Evolutionary conservation across 306 rosid species (phyloP), one percentile per base, ranked within the genome.

Genomic region (Pyrus pyrifolia): DNA sequence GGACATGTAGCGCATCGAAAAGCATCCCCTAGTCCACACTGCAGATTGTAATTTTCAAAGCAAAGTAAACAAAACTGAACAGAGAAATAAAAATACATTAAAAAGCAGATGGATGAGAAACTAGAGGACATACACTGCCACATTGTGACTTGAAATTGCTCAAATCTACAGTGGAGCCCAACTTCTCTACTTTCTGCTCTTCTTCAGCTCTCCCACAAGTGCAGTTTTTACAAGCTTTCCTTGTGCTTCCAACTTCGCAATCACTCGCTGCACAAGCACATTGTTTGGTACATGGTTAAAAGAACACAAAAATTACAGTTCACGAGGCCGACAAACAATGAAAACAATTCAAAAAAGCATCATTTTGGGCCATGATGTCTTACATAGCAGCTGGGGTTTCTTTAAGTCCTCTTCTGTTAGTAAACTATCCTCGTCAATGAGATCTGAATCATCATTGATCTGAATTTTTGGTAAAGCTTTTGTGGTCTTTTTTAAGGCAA

Each of bases 1-100:
- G 99, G 99, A 81, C 99, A 95, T 7, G 98, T 88, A 72, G 89
- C 19, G 79, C 99, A 95, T 78, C 99, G 92, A 74, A 95, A 95
- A 73, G 99, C 99, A 82, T 95, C 99, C 44, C 99, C 97, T 12
- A 95, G 85, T 11, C 97, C 97, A 88, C 99, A 95, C 99, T 95
- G 96, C 85, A 87, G 67, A 63, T 75, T 6, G 80, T 49, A 81
- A 78, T 22, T 74, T 76, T 86, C 22, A 87, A 86, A 76, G 61
- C 27, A 78, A 74, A 42, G 71, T 22, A 72, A 70, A 18, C 35
- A 29, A 6, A 27, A 52, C 68, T 30, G 68, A 81, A 63, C 13
- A 8, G 8, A 52, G 46, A 5, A 29, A 18, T 7, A 40, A 42
- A 22, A 11, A 21, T 5, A 30, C n/a, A 4, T 5, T 19, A 27